Base-by-base conservation (phyloP, 1,284 basidiomycete species). In the Neotropicomus parvogracilis region DNA sequence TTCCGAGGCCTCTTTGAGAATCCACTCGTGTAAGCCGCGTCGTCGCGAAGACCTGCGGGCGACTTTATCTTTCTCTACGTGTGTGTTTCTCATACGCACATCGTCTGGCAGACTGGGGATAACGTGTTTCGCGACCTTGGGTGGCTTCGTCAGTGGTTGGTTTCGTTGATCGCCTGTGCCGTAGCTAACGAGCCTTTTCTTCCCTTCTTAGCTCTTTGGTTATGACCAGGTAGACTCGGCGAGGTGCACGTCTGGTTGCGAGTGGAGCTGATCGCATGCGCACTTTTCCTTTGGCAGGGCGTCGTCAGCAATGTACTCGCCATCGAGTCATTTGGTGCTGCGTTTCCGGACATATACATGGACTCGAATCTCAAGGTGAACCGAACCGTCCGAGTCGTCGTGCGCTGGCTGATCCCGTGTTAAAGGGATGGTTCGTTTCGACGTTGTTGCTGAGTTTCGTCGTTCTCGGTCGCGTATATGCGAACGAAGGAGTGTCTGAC, bases 241-340 rank as follows among this genome's bases (percentile, higher is more conserved):
- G 21, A 29, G 4, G 17, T 35, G 14, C 11, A n/a, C 16, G 33
- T 28, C 14, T 21, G 7, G 29, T 17, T 9, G 5, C 3, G n/a
- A 14, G 1, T n/a, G 21, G 16, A 29, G 13, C 49, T 59, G 20
- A 64, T 40, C 21, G 20, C 8, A 0, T 40, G 6, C 24, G 2
- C 20, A n/a, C 26, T 14, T 16, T 27, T 8, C 44, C 38, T 4
- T 24, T 24, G 24, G 10, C 28, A 65, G 64, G 64, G 65, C 9
- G 66, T 65, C 31, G 58, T 69, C 32, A 61, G 64, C n/a, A 65
- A 63, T 21, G 65, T 69, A 17, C 65, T 65, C 8, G 64, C 59
- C 10, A 67, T 69, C 32, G 60, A 65, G 33, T 66, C 65, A 19
- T 65, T 65, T n/a, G 64, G 66, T 21, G 64, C 64, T 24, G 59